phyloP scores from a whole-genome alignment of 2,329 filamentous ascomycete genomes.

The Hypoxylon sp. region DNA sequence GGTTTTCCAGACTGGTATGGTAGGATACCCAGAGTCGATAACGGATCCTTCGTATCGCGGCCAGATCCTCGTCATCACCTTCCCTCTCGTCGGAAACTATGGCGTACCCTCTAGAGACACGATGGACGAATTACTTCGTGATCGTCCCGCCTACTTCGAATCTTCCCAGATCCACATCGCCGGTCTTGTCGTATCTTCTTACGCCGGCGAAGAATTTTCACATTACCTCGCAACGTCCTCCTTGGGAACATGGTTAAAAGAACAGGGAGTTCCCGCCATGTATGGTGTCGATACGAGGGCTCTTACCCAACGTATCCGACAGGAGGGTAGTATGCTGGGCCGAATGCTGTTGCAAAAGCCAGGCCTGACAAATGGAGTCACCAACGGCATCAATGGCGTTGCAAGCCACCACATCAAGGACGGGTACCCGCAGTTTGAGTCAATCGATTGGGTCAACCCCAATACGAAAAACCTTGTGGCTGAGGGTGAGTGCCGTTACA shows the following conservation, averaged over 20 bases:
- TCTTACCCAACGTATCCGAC: slow-evolving; percentile 92
- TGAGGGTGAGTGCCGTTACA: slow-evolving; percentile 77
- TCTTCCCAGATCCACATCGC: slow-evolving; percentile 93
- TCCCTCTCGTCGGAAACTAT: slow-evolving; percentile 96
- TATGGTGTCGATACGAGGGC: slow-evolving; percentile 95
- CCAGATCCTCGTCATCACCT: slow-evolving; percentile 96
- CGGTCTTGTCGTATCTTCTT: slow-evolving; percentile 89
- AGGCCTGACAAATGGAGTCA: slow-evolving; percentile 58
- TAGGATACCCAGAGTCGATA: slow-evolving; percentile 95
- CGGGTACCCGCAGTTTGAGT: slow-evolving; percentile 75
- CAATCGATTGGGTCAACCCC: slow-evolving; percentile 89
- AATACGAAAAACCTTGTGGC: slow-evolving; percentile 93
- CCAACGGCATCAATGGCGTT: slow-evolving; percentile 57
- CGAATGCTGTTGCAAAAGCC: slow-evolving; percentile 82
- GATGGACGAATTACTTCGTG: slow-evolving; percentile 85
- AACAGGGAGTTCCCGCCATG: slow-evolving; percentile 93
- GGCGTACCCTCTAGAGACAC: slow-evolving; percentile 90
- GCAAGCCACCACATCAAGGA: slow-evolving; percentile 56
- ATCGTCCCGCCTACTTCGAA: slow-evolving; percentile 94
- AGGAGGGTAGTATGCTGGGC: slow-evolving; percentile 96
- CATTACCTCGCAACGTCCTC: slow-evolving; percentile 94
- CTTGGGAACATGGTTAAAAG: slow-evolving; percentile 94
- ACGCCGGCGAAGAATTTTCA: slow-evolving; percentile 94
- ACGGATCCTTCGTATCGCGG: slow-evolving; percentile 90
- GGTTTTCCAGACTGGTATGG: slow-evolving; percentile 99